These are phyloP conservation scores for Fragosphaeria purpurea DNA, from an alignment of 2,329 filamentous ascomycete genomes.

Conservation along the genomic window DNA sequence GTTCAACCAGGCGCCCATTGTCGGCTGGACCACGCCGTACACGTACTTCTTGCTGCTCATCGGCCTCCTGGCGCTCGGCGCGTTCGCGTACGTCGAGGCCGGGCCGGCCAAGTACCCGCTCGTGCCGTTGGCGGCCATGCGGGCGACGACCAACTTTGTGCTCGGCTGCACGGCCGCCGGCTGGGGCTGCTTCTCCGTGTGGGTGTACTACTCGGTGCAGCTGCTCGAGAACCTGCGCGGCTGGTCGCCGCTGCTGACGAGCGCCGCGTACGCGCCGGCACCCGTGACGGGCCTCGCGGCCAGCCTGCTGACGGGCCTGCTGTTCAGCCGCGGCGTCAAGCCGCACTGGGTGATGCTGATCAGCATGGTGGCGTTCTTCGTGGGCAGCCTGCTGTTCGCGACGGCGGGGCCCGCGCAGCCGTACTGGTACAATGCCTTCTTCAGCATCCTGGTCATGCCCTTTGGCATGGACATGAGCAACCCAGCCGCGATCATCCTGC, in stretches of 20 bases:
- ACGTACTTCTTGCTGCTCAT: slow-evolving; percentile 41
- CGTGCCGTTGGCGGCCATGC: slow-evolving; percentile 39
- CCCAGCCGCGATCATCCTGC: slow-evolving; percentile 49
- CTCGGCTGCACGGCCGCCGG: slow-evolving; percentile 34
- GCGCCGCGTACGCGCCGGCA: slow-evolving; percentile 35
- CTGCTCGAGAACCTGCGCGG: slow-evolving; percentile 26
- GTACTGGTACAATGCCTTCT: slow-evolving; percentile 57
- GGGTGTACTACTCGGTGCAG: slow-evolving; percentile 29
- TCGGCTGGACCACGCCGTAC: slow-evolving; percentile 42
- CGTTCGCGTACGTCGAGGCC: slow-evolving; percentile 42
- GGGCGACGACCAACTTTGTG: slow-evolving; percentile 35
- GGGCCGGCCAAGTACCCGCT: slow-evolving; percentile 31
- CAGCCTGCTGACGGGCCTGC: slow-evolving; percentile 31
- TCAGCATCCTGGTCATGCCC: slow-evolving; percentile 46
- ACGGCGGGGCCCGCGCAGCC: slow-evolving; percentile 42
- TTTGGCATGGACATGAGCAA: slow-evolving; percentile 60
- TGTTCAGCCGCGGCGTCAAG: slow-evolving; percentile 27
- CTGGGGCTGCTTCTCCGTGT: slow-evolving; percentile 33
- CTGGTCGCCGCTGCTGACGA: slow-evolving; percentile 31
- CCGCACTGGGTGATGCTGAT: slow-evolving; percentile 33
- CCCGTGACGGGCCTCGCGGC: slow-evolving; percentile 34
- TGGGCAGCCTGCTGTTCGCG: slow-evolving; percentile 32
- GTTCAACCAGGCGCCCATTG: slow-evolving; percentile 47
- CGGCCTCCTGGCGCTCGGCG: slow-evolving; percentile 35
- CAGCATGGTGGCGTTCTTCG: slow-evolving; percentile 33